Conservation (phyloP, 331 rosid species). For the Arachis monticola region DNA sequence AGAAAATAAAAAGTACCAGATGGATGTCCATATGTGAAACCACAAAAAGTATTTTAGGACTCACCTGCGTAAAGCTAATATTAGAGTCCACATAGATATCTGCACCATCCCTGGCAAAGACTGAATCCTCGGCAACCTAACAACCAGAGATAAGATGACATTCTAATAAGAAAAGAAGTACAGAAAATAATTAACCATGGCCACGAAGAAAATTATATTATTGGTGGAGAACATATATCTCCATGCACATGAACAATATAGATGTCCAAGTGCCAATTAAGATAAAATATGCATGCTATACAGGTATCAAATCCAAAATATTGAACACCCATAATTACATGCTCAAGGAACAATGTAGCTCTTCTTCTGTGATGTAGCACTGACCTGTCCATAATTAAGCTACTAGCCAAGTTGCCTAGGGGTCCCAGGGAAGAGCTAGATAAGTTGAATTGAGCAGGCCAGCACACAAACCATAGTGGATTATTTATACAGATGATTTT, state of each 20-base stretch:
- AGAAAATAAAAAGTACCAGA: constrained; percentile 12
- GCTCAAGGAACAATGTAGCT: constrained; percentile 30
- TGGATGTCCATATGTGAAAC: constrained; percentile 22
- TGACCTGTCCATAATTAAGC: constrained; percentile 30
- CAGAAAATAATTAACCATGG: constrained; percentile 20
- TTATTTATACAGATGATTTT: constrained; percentile 6
- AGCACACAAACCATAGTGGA: constrained; percentile 15
- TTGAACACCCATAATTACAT: constrained; percentile 28
- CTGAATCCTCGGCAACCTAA: constrained; percentile 82
- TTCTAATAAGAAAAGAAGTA: constrained; percentile 31
- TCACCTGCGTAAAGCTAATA: constrained; percentile 90
- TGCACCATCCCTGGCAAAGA: constrained; percentile 85
- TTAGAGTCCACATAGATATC: constrained; percentile 87
- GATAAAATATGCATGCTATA: constrained; percentile 31
- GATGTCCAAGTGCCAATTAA: not conserved
- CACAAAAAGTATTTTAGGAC: constrained; percentile 34
- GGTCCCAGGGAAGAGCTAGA: constrained; percentile 5
- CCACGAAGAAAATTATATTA: not conserved
- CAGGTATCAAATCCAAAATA: constrained; percentile 4
- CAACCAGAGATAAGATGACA: constrained; percentile 17
- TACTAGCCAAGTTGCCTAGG: constrained; percentile 19
- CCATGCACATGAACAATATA: constrained; percentile 21
- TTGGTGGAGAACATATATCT: constrained; percentile 27
- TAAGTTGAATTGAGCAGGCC: constrained; percentile 2
- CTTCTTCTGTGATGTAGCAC: constrained; percentile 25